phyloP scores from a whole-genome alignment of 148 eudicot species.

The Euryodendron excelsum region DNA sequence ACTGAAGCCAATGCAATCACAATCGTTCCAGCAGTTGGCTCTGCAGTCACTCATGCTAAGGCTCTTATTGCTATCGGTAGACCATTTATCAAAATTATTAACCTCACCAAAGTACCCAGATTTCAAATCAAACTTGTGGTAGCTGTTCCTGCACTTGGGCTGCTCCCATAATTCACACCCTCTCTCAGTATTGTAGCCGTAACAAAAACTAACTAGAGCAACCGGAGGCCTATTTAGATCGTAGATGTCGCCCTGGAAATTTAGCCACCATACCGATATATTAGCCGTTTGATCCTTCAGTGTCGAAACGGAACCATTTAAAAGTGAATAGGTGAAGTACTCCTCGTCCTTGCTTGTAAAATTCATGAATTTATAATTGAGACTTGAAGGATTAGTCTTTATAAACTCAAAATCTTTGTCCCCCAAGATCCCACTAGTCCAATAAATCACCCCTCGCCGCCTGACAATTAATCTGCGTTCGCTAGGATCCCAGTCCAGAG shows the following conservation, averaged over 20 bases:
- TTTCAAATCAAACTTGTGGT: neutral
- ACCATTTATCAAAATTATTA: neutral
- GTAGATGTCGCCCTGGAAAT: neutral
- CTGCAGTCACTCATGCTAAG: neutral
- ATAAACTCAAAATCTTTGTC: neutral
- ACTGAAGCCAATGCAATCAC: neutral
- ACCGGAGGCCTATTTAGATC: neutral
- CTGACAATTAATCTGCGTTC: neutral
- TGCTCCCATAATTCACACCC: neutral
- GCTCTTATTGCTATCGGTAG: neutral
- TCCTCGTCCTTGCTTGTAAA: neutral
- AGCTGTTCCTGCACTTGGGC: neutral
- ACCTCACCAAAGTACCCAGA: neutral
- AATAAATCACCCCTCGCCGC: neutral
- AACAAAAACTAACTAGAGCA: neutral
- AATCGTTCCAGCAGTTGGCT: neutral
- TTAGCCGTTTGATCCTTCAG: too few relatives aligned
- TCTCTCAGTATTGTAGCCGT: neutral
- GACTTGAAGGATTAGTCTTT: neutral
- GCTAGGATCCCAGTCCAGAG: neutral
- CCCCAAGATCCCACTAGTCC: slow-evolving; percentile 3
- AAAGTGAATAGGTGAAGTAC: neutral
- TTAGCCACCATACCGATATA: neutral
- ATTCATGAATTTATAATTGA: neutral
- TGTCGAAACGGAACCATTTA: neutral